Evolutionary conservation across 1,284 basidiomycete genomes (phyloP), one percentile per base, ranked within the genome.

Genomic region (Leccinum fuscescens): DNA sequence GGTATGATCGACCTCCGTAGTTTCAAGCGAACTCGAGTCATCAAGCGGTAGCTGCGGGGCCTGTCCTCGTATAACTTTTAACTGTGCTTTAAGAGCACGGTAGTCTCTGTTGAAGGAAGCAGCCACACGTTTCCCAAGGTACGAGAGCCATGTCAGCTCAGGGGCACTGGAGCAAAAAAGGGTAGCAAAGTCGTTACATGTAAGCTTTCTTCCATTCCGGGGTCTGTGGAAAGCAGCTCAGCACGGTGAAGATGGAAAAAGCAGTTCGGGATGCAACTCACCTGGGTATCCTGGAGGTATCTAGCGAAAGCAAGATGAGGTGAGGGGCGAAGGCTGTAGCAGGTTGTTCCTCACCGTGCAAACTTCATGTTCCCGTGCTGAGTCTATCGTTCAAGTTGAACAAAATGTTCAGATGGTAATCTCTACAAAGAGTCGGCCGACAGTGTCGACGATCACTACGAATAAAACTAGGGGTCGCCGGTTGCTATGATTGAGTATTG

Each of bases 161-260:
- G 53, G 35, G 20, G 42, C 54, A 20, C 15, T 14, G 8, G 24
- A 33, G 24, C 17, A 29, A 22, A 52, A 27, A 50, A 55, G 37
- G 37, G 57, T 8, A 35, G 14, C n/a, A n/a, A 17, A 57, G 17
- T 55, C 70, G 82, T 59, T 63, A 90, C 90, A 92, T 89, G 72
- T 92, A 92, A 11, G 88, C 89, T 65, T 79, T 86, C 69, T 90
- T 89, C 90, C 90, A 92, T 75, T 92, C 90, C 1, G 89, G 86
- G 27, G 83, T 85, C 89, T 92, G 62, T 12, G 8, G 52, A 44
- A 57, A 12, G 12, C 0, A 5, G 37, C n/a, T 56, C 12, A 57
- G 55, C 3, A 60, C 15, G 52, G 59, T 29, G 55, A 33, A 33
- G 4, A 33, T 29, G 4, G 1, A 29, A 29, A 49, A 31, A 42